Evolutionary conservation across 1,139 yeast genomes (phyloP), one percentile per base, ranked within the genome.

Genomic region (Pichiaceae sp.): DNA sequence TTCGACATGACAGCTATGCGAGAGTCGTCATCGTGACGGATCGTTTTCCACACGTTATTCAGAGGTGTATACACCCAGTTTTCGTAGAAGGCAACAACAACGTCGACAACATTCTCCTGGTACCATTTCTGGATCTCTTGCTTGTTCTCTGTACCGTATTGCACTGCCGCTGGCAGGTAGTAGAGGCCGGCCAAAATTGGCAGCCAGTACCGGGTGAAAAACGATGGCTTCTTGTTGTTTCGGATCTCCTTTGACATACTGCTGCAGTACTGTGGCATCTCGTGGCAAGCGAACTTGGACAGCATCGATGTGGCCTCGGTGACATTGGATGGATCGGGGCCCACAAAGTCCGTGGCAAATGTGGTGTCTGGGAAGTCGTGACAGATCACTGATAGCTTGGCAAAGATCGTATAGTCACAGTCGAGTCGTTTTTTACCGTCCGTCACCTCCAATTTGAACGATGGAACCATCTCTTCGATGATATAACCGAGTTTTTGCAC

Each of bases 11-110:
- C 75, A 1, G 93, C 80, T 25, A 86, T 70, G 42, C 78, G 74
- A 3, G 79, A 74, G 35, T 68, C 66, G 25, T 78, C 79, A 54
- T 89, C 96, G 54, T 85, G 93, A 39, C 94, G 71, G 19, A 91
- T 78, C 0, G 95, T 86, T 36, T 75, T 71, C 46, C 86, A 62
- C 51, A 91, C 80, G 48, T 83, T 80, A 34, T 65, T 64, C n/a
- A 84, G 53, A 1, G 98, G 97, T 36, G 72, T 72, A 23, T 85
- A 62, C 3, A 91, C 70, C 96, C 97, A 89, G 56, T 89, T 86
- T 29, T 65, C 62, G 64, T 78, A 73, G 47, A 89, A 79, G 1
- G 93, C 86, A 31, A 56, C 52, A 1, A 68, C 53, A 0, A 95
- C 82, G 27, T 78, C 86, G 18, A 78, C 57, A 3, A 84, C 57